Evolutionary conservation across 169 alveolate species (phyloP), one percentile per base, ranked within the genome.

Genomic region (Eimeria sp.): DNA sequence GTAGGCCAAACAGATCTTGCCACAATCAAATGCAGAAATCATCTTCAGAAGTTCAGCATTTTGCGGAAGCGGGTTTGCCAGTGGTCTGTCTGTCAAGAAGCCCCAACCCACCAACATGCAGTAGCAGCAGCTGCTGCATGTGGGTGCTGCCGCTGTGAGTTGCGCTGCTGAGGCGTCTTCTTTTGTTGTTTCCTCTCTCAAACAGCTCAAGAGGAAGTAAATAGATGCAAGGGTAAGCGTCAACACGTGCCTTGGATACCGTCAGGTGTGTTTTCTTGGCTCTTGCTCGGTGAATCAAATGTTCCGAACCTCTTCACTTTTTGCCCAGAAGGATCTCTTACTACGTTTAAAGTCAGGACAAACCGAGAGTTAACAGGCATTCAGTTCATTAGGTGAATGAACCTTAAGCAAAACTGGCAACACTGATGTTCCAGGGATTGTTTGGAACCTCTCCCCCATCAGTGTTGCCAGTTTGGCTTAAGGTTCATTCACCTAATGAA

Each of bases 101-200:
- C 86, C 86, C 86, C 40, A 34, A 34, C 40, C 40, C 86, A 75
- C 27, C 18, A 20, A 40, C 86, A 75, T 75, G 86, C 47, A 75
- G 86, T 40, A 43, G 86, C 86, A 20, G 61, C 54, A 9, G 47
- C 61, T 14, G 34, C 40, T 16, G 76, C 40, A 34, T 34, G 40
- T 34, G 40, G 2, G 40, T 34, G 40, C 40, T 34, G 40, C 40
- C 86, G 43, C 63, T 40, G 18, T 34, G 13, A 34, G 61, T 45
- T 40, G 86, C 30, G 27, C 6, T 61, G 40, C 86, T 75, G 86
- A 30, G 43, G 30, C 34, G 30, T 20, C 34, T 75, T 16, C 58
- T 25, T 25, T 47, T 43, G 61, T 5, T 43, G 20, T 14, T 75
- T 75, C 34, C 22, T 22, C 86, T 40, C 86, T 45, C 5, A 27